Evolutionary conservation across 768 basidiomycete genomes (phyloP), one percentile per base, ranked within the genome.

Genomic region (Filobasidium floriforme): DNA sequence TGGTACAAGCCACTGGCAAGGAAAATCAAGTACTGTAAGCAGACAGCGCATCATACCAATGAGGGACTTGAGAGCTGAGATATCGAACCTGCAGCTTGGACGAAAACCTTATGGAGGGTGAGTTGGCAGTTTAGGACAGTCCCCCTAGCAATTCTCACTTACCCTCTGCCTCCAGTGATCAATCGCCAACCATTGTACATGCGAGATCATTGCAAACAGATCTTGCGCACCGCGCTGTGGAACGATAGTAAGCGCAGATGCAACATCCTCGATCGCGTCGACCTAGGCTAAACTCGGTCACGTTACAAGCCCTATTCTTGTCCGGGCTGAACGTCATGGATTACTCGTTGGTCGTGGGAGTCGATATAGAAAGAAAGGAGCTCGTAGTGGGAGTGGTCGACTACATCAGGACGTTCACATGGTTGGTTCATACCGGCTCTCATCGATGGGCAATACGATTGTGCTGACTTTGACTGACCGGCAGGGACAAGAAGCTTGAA

Each of bases 341-440:
- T 79, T 99, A 99, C 77, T 96, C 92, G 1, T 80, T 99, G 32
- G 88, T 98, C 28, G 92, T 92, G 59, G 96, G 93, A 7, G 89
- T 98, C n/a, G 96, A 97, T 77, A 85, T 86, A 71, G 82, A 84
- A 65, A 88, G 85, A 67, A 88, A 90, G 62, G 92, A 99, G 76
- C 82, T 98, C n/a, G 90, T 96, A 12, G 84, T 94, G 52, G 96
- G 96, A 24, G 97, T 99, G 44, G 92, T 99, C 63, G 94, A 94
- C 89, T 79, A 73, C 65, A 78, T 78, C 55, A 68, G 77, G 46
- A 92, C 82, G 1, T 67, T 71, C 62, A 73, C 71, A n/a, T 74
- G 70, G 63, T 74, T 60, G 64, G 65, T 57, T 22, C 12, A 5
- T 49, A 6, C 18, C 18, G 46, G 12, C 2, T 49, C 6, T 14